Evolutionary conservation across 2,329 filamentous ascomycete genomes (phyloP).

Genomic region (Fusarium nygamai): DNA sequence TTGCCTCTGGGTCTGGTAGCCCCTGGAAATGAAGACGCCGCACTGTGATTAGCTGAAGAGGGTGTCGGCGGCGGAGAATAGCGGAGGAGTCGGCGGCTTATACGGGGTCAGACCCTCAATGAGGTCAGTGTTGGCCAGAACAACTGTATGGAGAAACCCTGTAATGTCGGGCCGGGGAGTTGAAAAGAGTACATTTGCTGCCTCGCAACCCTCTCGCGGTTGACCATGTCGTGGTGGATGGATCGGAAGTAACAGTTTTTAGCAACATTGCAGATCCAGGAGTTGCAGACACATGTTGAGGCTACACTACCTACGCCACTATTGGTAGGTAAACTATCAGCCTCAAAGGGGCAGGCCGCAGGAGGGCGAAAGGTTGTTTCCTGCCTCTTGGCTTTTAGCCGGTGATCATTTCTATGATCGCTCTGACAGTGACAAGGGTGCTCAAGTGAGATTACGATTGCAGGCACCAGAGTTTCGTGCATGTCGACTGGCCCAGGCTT

Average conservation of each 20-base stretch:
- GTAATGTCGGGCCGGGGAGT: constrained; percentile 23
- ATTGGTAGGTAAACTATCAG: constrained; percentile 21
- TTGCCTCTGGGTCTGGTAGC: constrained; percentile 13
- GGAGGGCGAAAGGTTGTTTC: constrained; percentile 15
- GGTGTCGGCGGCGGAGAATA: constrained; percentile 20
- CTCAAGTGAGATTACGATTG: constrained; percentile 5
- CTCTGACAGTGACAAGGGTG: constrained; percentile 14
- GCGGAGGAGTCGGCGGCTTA: constrained; percentile 38
- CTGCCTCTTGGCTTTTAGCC: constrained; percentile 15
- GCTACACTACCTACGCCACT: constrained; percentile 3
- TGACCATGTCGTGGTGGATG: constrained; percentile 18
- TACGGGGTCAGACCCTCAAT: constrained; percentile 37
- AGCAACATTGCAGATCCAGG: constrained; percentile 10
- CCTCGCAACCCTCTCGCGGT: constrained; percentile 3
- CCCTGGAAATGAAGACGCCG: background rate
- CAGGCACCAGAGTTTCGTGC: constrained; percentile 32
- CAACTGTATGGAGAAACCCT: constrained; percentile 42
- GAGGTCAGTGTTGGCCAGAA: constrained; percentile 37
- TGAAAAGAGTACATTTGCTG: constrained; percentile 12
- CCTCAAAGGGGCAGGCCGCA: constrained; percentile 36
- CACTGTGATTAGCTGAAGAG: constrained; percentile 9
- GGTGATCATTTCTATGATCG: constrained; percentile 21
- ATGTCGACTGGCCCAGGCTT: constrained; percentile 12
- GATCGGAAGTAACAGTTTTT: constrained; percentile 24
- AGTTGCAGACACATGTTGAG: background rate